phyloP scores from a whole-genome alignment of 257 asterid genomes.

The Solanum habrochaites region DNA sequence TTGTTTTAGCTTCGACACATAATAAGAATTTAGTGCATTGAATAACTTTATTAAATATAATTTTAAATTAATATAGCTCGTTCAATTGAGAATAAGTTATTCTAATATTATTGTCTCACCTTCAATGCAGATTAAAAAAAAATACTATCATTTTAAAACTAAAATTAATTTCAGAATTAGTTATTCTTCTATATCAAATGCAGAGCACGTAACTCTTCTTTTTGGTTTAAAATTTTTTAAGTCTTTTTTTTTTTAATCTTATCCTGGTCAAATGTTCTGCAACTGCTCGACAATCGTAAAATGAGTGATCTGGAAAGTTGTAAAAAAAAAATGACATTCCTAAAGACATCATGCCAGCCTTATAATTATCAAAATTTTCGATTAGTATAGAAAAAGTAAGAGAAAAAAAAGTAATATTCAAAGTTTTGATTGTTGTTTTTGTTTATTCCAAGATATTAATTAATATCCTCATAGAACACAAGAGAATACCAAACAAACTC shows the following conservation, averaged over 20 bases:
- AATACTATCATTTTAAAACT: rapidly evolving
- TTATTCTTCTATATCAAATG: too few species aligned
- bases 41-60: too few species aligned
- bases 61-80: background rate
- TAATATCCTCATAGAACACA: conserved; percentile 15
- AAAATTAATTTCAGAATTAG: too few species aligned
- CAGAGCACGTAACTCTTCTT: background rate
- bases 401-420: background rate
- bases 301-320: conserved; percentile 27
- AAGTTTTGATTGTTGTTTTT: background rate
- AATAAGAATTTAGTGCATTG: too few species aligned
- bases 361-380: background rate
- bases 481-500: background rate
- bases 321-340: conserved; percentile 21
- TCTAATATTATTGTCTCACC: background rate
- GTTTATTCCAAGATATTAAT: conserved; percentile 34
- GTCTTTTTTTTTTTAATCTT: background rate
- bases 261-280: conserved; percentile 1
- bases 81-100: too few species aligned
- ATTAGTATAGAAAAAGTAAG: conserved; percentile 10
- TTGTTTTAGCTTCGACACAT: too few species aligned
- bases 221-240: background rate
- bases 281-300: conserved; percentile 18
- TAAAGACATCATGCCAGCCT: conserved; percentile 32
- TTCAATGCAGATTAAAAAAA: too few species aligned